These are phyloP conservation scores for Saccharomycopsis selenospora DNA, from an alignment of 805 yeast species.

Conservation along the genomic window DNA sequence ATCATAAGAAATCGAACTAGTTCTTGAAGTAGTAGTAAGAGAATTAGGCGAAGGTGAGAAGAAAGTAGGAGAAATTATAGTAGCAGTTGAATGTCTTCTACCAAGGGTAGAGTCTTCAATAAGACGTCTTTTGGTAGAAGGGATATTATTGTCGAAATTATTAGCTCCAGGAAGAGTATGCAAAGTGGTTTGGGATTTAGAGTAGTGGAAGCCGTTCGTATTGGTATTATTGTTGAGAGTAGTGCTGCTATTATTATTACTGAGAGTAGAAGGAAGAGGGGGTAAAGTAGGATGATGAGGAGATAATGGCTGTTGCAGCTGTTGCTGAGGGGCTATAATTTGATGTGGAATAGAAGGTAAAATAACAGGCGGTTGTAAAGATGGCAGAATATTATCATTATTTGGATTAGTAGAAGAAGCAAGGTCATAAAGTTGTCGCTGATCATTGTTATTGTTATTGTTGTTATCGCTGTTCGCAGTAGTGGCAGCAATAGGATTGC, in stretches of 20 bases:
- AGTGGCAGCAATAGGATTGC: no score
- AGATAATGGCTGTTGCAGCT: constrained; percentile 2
- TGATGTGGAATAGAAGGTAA: no score
- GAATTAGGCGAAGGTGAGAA: constrained; percentile 13
- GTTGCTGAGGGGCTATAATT: constrained; percentile 3
- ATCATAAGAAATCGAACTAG: constrained; percentile 17
- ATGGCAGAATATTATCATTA: no score
- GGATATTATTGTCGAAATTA: neutral
- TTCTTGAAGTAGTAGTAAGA: constrained; percentile 8
- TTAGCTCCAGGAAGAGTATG: neutral
- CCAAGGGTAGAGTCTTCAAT: constrained; percentile 9
- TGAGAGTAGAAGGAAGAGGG: constrained; percentile 6
- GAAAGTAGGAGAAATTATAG: constrained; percentile 5
- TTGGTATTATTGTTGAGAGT: neutral
- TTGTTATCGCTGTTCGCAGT: constrained; percentile 8
- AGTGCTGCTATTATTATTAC: neutral
- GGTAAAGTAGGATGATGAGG: constrained; percentile 16
- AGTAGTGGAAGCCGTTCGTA: neutral
- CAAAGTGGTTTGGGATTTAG: neutral
- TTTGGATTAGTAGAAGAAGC: no score
- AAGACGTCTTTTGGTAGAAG: constrained; percentile 12
- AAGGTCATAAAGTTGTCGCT: no score
- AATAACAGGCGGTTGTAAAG: no score
- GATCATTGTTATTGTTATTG: no score
- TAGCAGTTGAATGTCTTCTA: constrained; percentile 20